Evolutionary conservation across 2,329 filamentous ascomycete species (phyloP).

Genomic region (Rutstroemia sp.): DNA sequence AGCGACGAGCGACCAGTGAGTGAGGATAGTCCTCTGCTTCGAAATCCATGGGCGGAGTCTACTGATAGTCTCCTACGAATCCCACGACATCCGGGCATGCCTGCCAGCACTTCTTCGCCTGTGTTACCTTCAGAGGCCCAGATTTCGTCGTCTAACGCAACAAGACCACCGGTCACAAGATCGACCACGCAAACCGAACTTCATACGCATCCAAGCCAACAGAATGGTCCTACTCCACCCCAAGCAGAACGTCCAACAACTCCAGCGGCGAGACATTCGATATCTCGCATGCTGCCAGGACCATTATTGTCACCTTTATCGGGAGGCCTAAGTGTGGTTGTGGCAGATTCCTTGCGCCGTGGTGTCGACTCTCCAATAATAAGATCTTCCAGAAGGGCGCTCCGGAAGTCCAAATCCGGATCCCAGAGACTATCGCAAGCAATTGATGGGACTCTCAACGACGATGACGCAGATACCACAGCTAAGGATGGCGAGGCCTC

Average conservation of each 20-base stretch:
- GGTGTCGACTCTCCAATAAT: conserved; percentile 39
- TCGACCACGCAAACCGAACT: conserved; percentile 22
- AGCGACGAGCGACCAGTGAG: conserved; percentile 5
- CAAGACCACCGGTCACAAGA: conserved; percentile 19
- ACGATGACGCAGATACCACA: conserved; percentile 13
- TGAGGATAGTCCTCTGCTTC: conserved; percentile 22
- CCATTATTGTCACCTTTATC: conserved; percentile 54
- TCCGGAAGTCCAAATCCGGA: conserved; percentile 25
- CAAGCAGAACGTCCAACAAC: conserved; percentile 34
- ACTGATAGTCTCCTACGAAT: conserved; percentile 17
- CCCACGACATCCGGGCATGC: conserved; percentile 20
- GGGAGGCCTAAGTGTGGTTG: conserved; percentile 52
- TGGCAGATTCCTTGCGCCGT: conserved; percentile 57
- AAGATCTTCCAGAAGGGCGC: conserved; percentile 24
- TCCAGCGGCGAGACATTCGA: conserved; percentile 38
- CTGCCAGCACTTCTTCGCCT: conserved; percentile 21
- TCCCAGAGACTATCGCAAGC: conserved; percentile 18
- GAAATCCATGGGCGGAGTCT: conserved; percentile 24
- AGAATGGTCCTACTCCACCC: conserved; percentile 28
- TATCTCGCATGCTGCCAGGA: conserved; percentile 46
- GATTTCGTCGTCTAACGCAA: conserved; percentile 14
- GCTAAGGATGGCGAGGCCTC: not conserved
- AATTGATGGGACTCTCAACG: conserved; percentile 14
- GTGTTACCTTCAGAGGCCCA: conserved; percentile 27
- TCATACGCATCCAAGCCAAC: conserved; percentile 25